Conservation (phyloP, 331 rosid species). For the Pyracantha coccinea region DNA sequence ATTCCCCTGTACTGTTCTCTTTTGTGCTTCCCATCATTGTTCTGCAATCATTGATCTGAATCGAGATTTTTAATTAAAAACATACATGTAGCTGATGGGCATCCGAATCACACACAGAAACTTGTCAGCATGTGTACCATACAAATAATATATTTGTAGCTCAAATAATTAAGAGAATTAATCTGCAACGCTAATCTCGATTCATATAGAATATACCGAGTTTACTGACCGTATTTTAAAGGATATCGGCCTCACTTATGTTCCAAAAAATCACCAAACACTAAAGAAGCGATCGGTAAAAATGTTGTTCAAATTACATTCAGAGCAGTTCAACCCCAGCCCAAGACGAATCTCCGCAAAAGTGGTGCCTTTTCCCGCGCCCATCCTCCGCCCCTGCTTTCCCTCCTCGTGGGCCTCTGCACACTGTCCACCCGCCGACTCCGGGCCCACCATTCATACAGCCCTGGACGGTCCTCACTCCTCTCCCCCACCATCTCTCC, state of each 20-base stretch:
- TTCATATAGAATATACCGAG: no score
- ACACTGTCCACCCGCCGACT: not conserved
- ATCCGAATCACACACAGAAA: not conserved
- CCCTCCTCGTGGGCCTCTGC: not conserved
- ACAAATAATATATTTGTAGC: no score
- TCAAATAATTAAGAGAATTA: not conserved
- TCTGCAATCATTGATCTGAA: not conserved
- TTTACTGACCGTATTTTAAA: no score
- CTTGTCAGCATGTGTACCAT: not conserved
- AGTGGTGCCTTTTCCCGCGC: not conserved
- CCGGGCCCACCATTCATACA: not conserved
- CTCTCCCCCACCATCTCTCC: no score
- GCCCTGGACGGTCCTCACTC: not conserved
- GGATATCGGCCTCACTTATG: no score
- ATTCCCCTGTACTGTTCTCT: conserved; percentile 3
- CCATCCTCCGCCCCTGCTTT: not conserved
- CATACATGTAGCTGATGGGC: not conserved
- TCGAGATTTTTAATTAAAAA: not conserved
- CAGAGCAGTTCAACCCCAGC: no score
- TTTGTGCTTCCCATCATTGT: not conserved
- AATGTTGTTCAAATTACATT: no score
- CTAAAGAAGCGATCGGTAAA: no score
- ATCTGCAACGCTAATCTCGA: no score
- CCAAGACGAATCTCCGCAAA: not conserved
- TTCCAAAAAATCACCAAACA: no score